Evolutionary conservation across 108 stramenopile genomes (phyloP).

Genomic region (Skeletonema marinoi): DNA sequence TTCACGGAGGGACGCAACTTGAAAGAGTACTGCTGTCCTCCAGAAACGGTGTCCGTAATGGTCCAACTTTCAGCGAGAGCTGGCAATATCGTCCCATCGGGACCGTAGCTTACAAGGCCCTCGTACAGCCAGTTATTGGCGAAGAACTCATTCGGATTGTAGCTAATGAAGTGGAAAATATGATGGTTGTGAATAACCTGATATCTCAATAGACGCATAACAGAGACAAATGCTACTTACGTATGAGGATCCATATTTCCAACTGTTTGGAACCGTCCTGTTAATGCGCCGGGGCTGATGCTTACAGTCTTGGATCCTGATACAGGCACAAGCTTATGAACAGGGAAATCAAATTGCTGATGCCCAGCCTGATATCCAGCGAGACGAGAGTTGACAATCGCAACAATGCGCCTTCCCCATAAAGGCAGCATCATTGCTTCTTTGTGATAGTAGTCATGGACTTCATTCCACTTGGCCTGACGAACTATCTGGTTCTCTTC

Average conservation of each 20-base stretch:
- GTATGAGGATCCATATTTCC: constrained; percentile 56
- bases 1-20: constrained; percentile 36
- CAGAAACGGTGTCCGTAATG: constrained; percentile 17
- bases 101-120: constrained; percentile 53
- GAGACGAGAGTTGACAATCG: constrained; percentile 54
- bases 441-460: constrained; percentile 47
- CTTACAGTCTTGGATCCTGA: constrained; percentile 43
- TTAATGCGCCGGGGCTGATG: constrained; percentile 55
- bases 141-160: constrained; percentile 67
- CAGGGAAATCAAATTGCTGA: constrained; percentile 70
- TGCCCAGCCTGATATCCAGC: constrained; percentile 47
- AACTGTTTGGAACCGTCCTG: constrained; percentile 53
- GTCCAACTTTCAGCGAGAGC: constrained; percentile 41
- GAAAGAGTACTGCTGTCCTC: constrained; percentile 45
- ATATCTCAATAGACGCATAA: too few relatives aligned
- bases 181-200: too few relatives aligned
- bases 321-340: constrained; percentile 42
- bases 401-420: constrained; percentile 54
- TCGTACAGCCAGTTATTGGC: constrained; percentile 74
- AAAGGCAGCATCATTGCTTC: constrained; percentile 57
- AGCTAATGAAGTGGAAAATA: neutral
- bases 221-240: too few relatives aligned
- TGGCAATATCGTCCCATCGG: constrained; percentile 38
- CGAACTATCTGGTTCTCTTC: constrained; percentile 11
- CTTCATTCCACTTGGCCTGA: constrained; percentile 36